Evolutionary conservation across 768 basidiomycete species (phyloP).

Genomic region (Clavaria fumosa): DNA sequence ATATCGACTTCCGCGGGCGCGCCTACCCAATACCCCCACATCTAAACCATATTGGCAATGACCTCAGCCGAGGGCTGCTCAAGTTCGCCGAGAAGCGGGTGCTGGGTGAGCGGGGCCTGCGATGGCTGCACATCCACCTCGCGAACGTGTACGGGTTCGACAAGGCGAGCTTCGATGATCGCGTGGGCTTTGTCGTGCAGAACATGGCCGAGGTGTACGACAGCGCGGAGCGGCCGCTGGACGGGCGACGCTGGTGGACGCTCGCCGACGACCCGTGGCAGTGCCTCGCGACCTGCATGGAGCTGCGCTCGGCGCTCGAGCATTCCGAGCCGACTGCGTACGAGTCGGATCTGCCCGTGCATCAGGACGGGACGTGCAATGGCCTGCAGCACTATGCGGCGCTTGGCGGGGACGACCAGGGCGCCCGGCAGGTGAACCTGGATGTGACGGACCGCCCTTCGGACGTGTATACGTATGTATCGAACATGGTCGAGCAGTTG

Average conservation of each 20-base stretch:
- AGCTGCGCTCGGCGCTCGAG: constrained; percentile 67
- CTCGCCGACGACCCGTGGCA: constrained; percentile 96
- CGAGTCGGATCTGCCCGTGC: constrained; percentile 68
- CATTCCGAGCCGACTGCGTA: constrained; percentile 49
- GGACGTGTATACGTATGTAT: constrained; percentile 91
- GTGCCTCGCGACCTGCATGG: constrained; percentile 84
- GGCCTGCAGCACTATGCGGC: constrained; percentile 98
- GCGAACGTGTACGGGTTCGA: constrained; percentile 90
- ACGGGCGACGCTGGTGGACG: constrained; percentile 75
- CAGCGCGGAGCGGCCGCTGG: constrained; percentile 65
- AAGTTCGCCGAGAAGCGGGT: constrained; percentile 68
- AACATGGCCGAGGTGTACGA: constrained; percentile 69
- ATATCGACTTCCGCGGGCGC: constrained; percentile 93
- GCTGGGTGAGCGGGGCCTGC: constrained; percentile 69
- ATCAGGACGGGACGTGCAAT: constrained; percentile 98
- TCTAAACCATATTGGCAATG: constrained; percentile 90
- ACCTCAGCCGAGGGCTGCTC: constrained; percentile 77
- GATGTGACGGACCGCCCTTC: constrained; percentile 71
- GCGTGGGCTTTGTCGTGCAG: constrained; percentile 62
- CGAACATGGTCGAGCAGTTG: constrained; percentile 62
- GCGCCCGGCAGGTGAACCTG: constrained; percentile 88
- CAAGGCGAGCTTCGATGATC: constrained; percentile 88
- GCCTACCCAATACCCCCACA: constrained; percentile 96
- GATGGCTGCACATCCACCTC: constrained; percentile 92
- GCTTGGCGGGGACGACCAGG: constrained; percentile 78